Evolutionary conservation across 2,329 filamentous ascomycete species (phyloP).

Genomic region (Teratosphaeria destructans): DNA sequence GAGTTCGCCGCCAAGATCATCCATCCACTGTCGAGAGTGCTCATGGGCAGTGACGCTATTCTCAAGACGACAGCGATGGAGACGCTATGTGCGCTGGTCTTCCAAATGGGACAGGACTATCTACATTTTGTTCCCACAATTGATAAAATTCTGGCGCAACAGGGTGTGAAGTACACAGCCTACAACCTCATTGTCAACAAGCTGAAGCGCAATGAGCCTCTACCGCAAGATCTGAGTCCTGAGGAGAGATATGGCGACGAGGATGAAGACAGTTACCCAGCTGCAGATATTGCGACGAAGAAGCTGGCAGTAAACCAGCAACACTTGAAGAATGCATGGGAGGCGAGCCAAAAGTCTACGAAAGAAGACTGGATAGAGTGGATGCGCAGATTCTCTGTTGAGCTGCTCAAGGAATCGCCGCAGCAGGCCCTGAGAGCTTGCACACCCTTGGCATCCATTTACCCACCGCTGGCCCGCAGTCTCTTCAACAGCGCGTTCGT

Average conservation of each 20-base stretch:
- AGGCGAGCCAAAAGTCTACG: slow-evolving; percentile 90
- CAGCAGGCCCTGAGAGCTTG: slow-evolving; percentile 92
- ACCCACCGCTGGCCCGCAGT: slow-evolving; percentile 81
- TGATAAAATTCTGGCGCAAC: slow-evolving; percentile 67
- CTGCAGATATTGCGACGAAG: slow-evolving; percentile 70
- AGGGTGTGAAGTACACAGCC: slow-evolving; percentile 79
- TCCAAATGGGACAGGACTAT: slow-evolving; percentile 92
- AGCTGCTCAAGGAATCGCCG: slow-evolving; percentile 86
- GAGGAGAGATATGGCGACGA: slow-evolving; percentile 61
- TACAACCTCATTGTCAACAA: slow-evolving; percentile 90
- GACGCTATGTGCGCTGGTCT: slow-evolving; percentile 87
- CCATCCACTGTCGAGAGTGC: slow-evolving; percentile 76
- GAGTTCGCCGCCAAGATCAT: slow-evolving; percentile 96
- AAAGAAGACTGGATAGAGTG: slow-evolving; percentile 99
- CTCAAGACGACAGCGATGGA: slow-evolving; percentile 78
- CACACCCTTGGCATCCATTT: slow-evolving; percentile 79
- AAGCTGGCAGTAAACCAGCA: slow-evolving; percentile 97
- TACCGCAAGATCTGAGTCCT: slow-evolving; percentile 90
- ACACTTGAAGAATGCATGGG: slow-evolving; percentile 94
- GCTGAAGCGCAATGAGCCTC: slow-evolving; percentile 81
- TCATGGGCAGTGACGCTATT: slow-evolving; percentile 60
- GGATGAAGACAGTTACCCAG: slow-evolving; percentile 67
- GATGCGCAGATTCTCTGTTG: slow-evolving; percentile 93
- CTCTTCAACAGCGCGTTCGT: slow-evolving; percentile 99
- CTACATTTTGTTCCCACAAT: slow-evolving; percentile 88